phyloP scores from a whole-genome alignment of 148 eudicot genomes.

The Bassia scoparia region DNA sequence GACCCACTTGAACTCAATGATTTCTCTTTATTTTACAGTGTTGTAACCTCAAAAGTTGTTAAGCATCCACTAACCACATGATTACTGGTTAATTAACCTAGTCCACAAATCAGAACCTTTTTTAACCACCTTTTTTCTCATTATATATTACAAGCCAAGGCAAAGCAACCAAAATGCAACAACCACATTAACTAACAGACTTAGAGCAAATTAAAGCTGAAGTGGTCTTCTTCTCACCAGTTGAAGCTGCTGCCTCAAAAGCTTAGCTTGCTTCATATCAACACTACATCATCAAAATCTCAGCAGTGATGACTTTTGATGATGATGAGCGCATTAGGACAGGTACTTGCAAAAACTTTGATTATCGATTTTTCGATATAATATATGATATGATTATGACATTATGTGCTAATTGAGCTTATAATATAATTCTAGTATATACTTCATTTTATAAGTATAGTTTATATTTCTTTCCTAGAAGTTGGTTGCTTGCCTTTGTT shows the following conservation, averaged over 20 bases:
- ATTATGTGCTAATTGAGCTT: neutral
- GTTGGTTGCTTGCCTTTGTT: too few species aligned
- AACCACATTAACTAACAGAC: neutral
- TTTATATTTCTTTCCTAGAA: too few species aligned
- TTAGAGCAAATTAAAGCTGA: neutral
- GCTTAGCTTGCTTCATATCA: neutral
- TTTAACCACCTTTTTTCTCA: too few species aligned
- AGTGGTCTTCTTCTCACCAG: neutral
- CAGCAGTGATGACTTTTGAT: conserved; percentile 12
- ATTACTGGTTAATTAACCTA: too few species aligned
- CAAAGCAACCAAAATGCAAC: neutral
- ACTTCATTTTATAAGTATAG: too few species aligned
- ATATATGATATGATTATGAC: too few species aligned
- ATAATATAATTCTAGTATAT: neutral
- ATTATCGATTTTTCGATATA: neutral
- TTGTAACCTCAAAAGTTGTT: too few species aligned
- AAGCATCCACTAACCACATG: too few species aligned
- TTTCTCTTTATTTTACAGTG: too few species aligned
- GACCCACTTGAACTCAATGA: too few species aligned
- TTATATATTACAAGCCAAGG: neutral
- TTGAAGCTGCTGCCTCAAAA: neutral
- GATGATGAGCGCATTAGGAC: conserved; percentile 27
- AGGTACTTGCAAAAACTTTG: conserved; percentile 9
- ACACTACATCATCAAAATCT: neutral
- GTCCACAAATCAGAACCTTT: too few species aligned